Evolutionary conservation across 225 moss, liverwort and hornwort genomes (phyloP).

Genomic region (Anthoceros angustus): DNA sequence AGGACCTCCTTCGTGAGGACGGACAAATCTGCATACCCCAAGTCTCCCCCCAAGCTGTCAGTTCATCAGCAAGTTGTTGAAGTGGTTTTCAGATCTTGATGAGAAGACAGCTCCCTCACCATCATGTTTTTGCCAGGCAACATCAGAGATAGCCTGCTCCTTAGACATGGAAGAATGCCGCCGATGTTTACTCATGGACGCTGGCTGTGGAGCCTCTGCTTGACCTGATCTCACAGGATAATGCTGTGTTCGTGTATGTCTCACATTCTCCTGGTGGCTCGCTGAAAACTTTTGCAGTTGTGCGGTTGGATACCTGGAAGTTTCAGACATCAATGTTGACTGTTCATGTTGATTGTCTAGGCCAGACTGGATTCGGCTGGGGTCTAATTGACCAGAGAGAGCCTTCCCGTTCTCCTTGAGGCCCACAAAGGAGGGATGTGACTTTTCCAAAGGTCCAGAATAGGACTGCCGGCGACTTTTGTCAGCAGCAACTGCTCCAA

Average conservation of each 20-base stretch:
- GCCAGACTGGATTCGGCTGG: slow-evolving; percentile 25
- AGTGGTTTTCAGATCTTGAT: not conserved
- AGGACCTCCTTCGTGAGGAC: not conserved
- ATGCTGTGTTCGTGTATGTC: not conserved
- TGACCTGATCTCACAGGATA: not conserved
- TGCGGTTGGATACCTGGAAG: slow-evolving; percentile 24
- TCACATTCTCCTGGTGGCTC: not conserved
- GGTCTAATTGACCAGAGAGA: slow-evolving; percentile 41
- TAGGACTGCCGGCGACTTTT: slow-evolving; percentile 17
- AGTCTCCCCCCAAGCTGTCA: too few relatives aligned
- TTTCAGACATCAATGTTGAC: slow-evolving; percentile 33
- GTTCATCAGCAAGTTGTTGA: too few relatives aligned
- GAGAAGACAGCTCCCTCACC: not conserved
- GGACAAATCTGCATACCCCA: not conserved
- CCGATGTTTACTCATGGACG: not conserved
- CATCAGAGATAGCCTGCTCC: not conserved
- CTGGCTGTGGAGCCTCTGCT: not conserved
- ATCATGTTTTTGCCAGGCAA: not conserved
- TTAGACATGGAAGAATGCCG: not conserved
- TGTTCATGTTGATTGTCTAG: slow-evolving; percentile 38
- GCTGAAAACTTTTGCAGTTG: slow-evolving; percentile 9
- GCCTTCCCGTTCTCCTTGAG: slow-evolving; percentile 21
- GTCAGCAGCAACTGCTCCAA: slow-evolving; percentile 8
- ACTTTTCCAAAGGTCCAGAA: slow-evolving; percentile 41
- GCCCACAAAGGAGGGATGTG: slow-evolving; percentile 13